These are phyloP conservation scores for Pythium dissotocum DNA, from an alignment of 352 stramenopile genomes.

Conservation along the genomic window DNA sequence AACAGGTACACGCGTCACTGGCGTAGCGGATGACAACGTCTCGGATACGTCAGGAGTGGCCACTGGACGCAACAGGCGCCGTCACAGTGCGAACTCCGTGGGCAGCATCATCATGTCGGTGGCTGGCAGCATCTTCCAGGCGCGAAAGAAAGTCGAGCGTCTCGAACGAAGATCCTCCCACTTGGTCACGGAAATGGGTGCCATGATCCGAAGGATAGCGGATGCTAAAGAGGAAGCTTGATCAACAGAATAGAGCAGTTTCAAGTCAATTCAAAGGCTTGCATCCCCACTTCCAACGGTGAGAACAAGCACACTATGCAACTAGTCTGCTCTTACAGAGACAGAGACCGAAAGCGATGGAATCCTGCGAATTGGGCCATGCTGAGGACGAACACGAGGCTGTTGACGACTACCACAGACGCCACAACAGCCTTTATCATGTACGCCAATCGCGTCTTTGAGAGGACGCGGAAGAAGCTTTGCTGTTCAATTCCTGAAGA, in stretches of 20 bases:
- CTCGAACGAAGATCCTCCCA: constrained; percentile 43
- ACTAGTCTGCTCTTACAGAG: too few species aligned
- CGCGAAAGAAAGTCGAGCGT: constrained; percentile 33
- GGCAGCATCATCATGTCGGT: constrained; percentile 66
- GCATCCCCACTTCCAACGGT: too few species aligned
- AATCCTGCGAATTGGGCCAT: too few species aligned
- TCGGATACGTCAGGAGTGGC: constrained; percentile 18
- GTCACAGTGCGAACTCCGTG: constrained; percentile 56
- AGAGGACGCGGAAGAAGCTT: neutral
- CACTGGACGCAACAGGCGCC: constrained; percentile 10
- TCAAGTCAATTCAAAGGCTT: too few species aligned
- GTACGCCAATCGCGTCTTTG: too few species aligned
- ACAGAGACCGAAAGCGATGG: too few species aligned
- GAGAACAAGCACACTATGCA: too few species aligned
- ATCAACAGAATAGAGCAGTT: neutral
- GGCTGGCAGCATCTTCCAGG: constrained; percentile 47
- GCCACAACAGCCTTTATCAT: too few species aligned
- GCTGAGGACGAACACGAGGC: too few species aligned
- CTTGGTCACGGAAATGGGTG: constrained; percentile 29
- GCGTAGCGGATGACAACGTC: constrained; percentile 24
- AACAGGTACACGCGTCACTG: constrained; percentile 22
- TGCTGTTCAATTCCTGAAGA: neutral
- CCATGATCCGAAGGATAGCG: constrained; percentile 9
- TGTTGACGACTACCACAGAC: too few species aligned
- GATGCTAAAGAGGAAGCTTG: neutral